These are phyloP conservation scores for Tulasnella sp. DNA, from an alignment of 768 basidiomycete species.

Conservation along the genomic window DNA sequence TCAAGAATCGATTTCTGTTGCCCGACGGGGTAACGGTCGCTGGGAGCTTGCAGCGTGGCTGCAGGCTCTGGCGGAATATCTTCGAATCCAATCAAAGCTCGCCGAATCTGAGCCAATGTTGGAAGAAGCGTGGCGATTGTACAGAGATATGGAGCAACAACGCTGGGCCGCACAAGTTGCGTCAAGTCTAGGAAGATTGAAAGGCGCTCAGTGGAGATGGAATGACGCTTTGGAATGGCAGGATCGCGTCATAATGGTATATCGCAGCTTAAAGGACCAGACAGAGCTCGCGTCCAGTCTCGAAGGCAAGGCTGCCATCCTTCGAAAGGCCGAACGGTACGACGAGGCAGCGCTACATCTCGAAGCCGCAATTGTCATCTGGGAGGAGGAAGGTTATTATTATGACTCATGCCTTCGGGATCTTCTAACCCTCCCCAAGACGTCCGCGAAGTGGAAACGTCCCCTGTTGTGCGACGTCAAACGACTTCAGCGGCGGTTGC, in stretches of 20 bases:
- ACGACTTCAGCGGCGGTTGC: not conserved
- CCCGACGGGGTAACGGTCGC: not conserved
- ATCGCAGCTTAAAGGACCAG: not conserved
- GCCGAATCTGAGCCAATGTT: not conserved
- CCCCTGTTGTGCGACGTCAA: not conserved
- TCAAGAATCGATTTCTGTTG: not conserved
- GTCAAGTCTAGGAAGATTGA: not conserved
- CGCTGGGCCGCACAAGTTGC: not conserved
- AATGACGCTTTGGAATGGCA: not conserved
- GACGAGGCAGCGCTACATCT: not conserved
- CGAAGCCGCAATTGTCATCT: not conserved
- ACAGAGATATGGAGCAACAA: not conserved
- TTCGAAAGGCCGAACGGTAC: not conserved
- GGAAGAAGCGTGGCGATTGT: not conserved
- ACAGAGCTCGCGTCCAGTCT: not conserved
- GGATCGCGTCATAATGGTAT: not conserved
- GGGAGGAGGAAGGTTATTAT: not conserved
- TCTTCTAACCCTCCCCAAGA: not conserved
- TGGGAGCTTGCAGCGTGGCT: not conserved
- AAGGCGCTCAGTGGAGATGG: not conserved
- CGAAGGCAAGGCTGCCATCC: not conserved
- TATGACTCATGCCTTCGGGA: not conserved
- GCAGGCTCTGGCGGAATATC: not conserved
- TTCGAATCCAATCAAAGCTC: not conserved
- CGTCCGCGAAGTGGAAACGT: not conserved